Percentiles rank a stretch among this genome's conserved stretches.
phyloP scores from a whole-genome alignment of 2,329 filamentous ascomycete genomes.

The Bipolaris victoriae region DNA sequence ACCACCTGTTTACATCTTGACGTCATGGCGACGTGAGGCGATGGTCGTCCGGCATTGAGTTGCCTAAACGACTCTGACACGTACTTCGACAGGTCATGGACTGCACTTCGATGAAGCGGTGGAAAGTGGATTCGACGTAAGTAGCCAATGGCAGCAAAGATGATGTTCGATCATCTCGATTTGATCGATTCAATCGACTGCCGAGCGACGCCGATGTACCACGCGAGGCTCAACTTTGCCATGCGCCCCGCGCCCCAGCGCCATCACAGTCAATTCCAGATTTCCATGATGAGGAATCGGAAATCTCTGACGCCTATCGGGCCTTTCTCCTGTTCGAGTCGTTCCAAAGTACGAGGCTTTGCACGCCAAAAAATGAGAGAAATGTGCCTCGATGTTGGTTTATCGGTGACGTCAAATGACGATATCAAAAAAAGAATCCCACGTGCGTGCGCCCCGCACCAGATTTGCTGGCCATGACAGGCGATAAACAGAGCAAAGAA shows the following conservation, averaged over 20 bases:
- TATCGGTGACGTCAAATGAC: constrained; percentile 13
- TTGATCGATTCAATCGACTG: constrained; percentile 22
- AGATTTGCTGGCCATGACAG: constrained; percentile 3
- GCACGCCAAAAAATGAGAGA: background rate
- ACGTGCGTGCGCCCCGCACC: constrained; percentile 12
- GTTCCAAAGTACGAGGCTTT: background rate
- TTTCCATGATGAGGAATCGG: constrained; percentile 35
- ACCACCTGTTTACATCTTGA: constrained; percentile 22
- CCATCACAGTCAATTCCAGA: constrained; percentile 22
- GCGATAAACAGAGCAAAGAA: background rate
- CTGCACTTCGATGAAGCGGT: constrained; percentile 18
- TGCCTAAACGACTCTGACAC: constrained; percentile 18
- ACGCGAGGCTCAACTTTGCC: constrained; percentile 29
- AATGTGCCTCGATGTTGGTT: background rate
- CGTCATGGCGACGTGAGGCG: constrained; percentile 29
- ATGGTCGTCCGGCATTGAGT: constrained; percentile 16
- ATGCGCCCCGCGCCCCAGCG: constrained; percentile 20
- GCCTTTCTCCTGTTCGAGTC: background rate
- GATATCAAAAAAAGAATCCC: background rate
- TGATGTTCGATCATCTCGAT: constrained; percentile 20
- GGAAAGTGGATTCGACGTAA: constrained; percentile 5
- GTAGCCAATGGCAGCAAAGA: constrained; percentile 22
- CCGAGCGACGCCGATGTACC: constrained; percentile 26
- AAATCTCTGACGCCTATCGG: background rate
- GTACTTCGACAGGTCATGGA: constrained; percentile 16